Base-by-base conservation (phyloP, 352 stramenopile genomes). In the Phytopythium delawarense region DNA sequence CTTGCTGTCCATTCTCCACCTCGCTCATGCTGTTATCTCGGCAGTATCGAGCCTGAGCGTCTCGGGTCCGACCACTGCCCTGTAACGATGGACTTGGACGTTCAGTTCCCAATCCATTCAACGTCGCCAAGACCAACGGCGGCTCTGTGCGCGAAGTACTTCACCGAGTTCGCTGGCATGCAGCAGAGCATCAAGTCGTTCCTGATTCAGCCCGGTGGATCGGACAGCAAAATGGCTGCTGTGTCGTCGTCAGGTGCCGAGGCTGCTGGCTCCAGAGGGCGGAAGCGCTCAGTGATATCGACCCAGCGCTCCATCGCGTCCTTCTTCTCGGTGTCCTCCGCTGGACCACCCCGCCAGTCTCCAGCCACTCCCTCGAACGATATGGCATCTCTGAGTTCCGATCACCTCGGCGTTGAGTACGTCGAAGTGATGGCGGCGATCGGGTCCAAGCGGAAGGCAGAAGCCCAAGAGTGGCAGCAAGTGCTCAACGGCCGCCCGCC, bases 31-130 rank as follows among this genome's bases (percentile, higher is more conserved):
- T n/a, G 7, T 4, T 49, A 15, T 25, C 20, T 49, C 42, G 7
- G 20, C 52, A 86, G 78, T 51, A 75, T 89, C 45, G 71, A 92
- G 42, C 63, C 76, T 44, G 70, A 82, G 20, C 81, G 78, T 23
- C 44, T 81, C 20, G 86, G 86, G 35, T 95, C 86, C 0, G 86
- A 95, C 62, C 86, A 95, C 52, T 95, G 86, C 48, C 84, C 86
- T n/a, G 86, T 93, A 15, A 49, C 78, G 11, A 72, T 87, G 56
- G 72, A 67, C 30, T 71, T 69, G 23, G 61, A 70, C 18, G 65
- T 89, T 16, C 68, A 81, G 25, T 53, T 87, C 5, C 50, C 77
- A 32, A 21, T 52, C 11, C 48, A 32, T 32, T 42, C 55, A 15
- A 46, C 34, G 30, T 51, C 56, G 9, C 40, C 46, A 7, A 56